Conservation (phyloP, 2,329 filamentous ascomycete genomes). For the Alternaria novae-zelandiae region DNA sequence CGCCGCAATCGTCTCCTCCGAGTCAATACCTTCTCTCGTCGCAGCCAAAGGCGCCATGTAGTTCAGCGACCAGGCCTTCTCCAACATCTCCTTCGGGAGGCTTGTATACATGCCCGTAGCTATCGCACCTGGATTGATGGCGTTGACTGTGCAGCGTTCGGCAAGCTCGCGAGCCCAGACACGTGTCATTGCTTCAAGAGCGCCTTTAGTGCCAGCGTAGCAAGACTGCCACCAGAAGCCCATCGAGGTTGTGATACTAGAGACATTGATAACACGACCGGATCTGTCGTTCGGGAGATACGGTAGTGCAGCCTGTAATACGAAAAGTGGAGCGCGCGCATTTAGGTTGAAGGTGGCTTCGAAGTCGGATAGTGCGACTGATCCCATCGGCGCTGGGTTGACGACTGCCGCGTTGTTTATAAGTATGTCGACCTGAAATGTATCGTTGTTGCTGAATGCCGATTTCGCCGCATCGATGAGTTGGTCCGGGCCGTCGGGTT, state of each 20-base stretch:
- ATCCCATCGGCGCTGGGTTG: neutral
- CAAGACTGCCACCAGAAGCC: conserved; percentile 63
- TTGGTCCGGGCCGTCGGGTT: neutral
- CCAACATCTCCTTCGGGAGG: conserved; percentile 66
- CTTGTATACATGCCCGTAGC: conserved; percentile 61
- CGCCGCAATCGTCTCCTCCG: conserved; percentile 64
- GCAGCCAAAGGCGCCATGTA: conserved; percentile 68
- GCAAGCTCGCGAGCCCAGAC: conserved; percentile 66
- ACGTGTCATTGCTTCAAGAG: conserved; percentile 68
- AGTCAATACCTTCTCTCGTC: conserved; percentile 43
- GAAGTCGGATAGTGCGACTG: conserved; percentile 18
- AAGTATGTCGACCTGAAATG: neutral
- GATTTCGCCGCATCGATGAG: neutral
- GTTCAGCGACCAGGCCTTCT: conserved; percentile 62
- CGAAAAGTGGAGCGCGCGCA: conserved; percentile 57
- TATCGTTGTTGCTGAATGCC: neutral
- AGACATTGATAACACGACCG: conserved; percentile 66
- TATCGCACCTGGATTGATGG: conserved; percentile 67
- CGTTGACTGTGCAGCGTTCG: conserved; percentile 66
- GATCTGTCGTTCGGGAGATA: conserved; percentile 71
- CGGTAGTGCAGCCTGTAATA: conserved; percentile 72
- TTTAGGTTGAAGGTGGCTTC: conserved; percentile 69
- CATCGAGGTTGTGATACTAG: conserved; percentile 59
- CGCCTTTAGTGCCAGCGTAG: conserved; percentile 68
- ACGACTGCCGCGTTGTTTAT: neutral